These are phyloP conservation scores for Kwoniella dendrophila DNA, from an alignment of 768 basidiomycete species.

Conservation along the genomic window DNA sequence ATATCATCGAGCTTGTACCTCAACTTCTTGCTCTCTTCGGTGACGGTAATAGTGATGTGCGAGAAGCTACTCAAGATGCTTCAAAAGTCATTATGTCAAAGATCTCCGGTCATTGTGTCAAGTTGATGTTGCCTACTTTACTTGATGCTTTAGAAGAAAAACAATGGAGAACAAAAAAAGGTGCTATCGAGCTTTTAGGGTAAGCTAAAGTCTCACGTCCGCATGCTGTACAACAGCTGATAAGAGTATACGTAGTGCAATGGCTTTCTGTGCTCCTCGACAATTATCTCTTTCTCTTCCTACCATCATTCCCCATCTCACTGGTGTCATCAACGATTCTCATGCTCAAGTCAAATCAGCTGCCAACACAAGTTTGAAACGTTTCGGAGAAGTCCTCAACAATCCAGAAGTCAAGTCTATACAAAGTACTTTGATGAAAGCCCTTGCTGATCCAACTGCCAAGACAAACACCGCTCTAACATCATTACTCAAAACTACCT, in stretches of 20 bases:
- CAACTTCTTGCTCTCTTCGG: slow-evolving; percentile 82
- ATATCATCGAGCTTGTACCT: slow-evolving; percentile 73
- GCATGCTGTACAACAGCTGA: slow-evolving; percentile 9
- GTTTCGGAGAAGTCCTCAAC: slow-evolving; percentile 96
- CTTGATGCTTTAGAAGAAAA: slow-evolving; percentile 92
- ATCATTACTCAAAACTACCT: slow-evolving; percentile 88
- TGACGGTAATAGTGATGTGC: slow-evolving; percentile 79
- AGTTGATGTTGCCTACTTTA: slow-evolving; percentile 86
- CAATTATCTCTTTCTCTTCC: slow-evolving; percentile 93
- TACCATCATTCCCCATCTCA: slow-evolving; percentile 93
- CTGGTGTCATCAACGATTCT: slow-evolving; percentile 92
- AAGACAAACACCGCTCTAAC: slow-evolving; percentile 83
- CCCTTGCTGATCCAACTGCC: slow-evolving; percentile 82
- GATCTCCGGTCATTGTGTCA: slow-evolving; percentile 86
- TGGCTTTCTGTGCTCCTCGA: slow-evolving; percentile 96
- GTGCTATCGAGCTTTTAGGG: slow-evolving; percentile 92
- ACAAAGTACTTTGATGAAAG: slow-evolving; percentile 86
- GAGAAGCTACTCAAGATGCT: slow-evolving; percentile 90
- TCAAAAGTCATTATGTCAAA: slow-evolving; percentile 92
- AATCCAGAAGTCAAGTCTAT: slow-evolving; percentile 95
- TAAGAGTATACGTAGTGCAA: slow-evolving; percentile 61
- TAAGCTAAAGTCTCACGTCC: slow-evolving; percentile 9
- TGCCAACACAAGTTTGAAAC: slow-evolving; percentile 93
- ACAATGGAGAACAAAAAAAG: slow-evolving; percentile 94
- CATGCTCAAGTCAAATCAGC: slow-evolving; percentile 92